Conservation (phyloP, 192 early-diverging fungal genomes). For the Coemansia sp. region DNA sequence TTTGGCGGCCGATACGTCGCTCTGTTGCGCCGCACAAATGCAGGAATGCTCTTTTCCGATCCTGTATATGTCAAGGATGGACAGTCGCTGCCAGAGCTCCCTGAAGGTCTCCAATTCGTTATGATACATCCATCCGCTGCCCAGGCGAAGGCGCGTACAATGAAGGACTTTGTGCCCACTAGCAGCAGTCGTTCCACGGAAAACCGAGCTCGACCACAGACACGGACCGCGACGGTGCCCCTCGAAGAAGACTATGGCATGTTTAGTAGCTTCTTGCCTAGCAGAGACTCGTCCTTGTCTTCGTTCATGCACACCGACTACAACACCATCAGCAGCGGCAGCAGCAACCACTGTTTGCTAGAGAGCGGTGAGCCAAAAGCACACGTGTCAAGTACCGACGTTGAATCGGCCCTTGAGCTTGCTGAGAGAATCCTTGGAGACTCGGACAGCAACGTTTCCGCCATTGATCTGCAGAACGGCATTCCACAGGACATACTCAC, state of each 20-base stretch:
- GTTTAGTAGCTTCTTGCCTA: conserved; percentile 47
- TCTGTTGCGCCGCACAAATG: conserved; percentile 37
- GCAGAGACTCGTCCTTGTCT: conserved; percentile 31
- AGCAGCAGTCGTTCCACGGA: neutral
- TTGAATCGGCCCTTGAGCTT: conserved; percentile 21
- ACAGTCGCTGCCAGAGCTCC: conserved; percentile 39
- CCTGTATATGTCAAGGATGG: conserved; percentile 28
- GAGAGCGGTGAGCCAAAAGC: neutral
- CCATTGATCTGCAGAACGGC: neutral
- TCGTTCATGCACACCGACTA: conserved; percentile 13
- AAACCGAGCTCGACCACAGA: neutral
- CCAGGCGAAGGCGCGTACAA: conserved; percentile 7
- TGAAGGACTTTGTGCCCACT: conserved; percentile 24
- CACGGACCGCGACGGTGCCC: neutral
- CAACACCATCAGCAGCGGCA: conserved; percentile 6
- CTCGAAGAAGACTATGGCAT: conserved; percentile 22
- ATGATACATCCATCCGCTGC: conserved; percentile 37
- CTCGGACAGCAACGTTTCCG: neutral
- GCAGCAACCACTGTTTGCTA: neutral
- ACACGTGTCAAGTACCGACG: conserved; percentile 5
- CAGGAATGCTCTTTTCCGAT: conserved; percentile 48
- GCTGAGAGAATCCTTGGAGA: conserved; percentile 14
- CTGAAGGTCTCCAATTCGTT: conserved; percentile 48
- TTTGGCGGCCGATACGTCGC: conserved; percentile 40
- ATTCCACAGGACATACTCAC: conserved; percentile 2